Evolutionary conservation across 2,329 filamentous ascomycete species (phyloP).

Genomic region (Colletotrichum cereale): DNA sequence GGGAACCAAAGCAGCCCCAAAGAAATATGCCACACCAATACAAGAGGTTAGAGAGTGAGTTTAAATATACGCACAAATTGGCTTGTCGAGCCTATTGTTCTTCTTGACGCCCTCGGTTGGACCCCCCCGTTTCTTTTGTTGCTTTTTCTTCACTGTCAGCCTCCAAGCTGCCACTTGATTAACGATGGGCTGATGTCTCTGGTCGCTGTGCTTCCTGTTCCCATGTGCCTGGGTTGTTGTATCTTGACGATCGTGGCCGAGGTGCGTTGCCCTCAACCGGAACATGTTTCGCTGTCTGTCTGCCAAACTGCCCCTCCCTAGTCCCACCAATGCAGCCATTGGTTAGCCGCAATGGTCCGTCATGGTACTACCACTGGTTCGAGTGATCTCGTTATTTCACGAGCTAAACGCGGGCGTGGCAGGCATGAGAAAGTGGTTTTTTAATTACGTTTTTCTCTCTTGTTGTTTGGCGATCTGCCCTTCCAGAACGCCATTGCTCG

Average conservation of each 20-base stretch:
- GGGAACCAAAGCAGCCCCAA: background rate
- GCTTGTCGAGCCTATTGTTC: background rate
- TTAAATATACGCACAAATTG: background rate
- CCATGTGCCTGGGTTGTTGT: conserved; percentile 3
- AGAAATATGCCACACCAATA: background rate
- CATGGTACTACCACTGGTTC: conserved; percentile 30
- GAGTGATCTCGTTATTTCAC: conserved; percentile 30
- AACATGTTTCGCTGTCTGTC: background rate
- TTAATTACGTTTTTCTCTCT: background rate
- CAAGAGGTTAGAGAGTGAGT: background rate
- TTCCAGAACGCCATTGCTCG: background rate
- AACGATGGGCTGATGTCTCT: conserved; percentile 21
- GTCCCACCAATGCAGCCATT: conserved; percentile 34
- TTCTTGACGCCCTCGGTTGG: background rate
- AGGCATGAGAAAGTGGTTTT: background rate
- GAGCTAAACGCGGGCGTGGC: conserved; percentile 8
- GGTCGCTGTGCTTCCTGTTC: conserved; percentile 2
- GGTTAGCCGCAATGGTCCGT: conserved; percentile 35
- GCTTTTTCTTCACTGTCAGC: background rate
- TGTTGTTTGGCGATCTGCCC: background rate
- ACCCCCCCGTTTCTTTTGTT: background rate
- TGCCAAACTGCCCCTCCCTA: conserved; percentile 12
- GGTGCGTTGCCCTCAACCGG: background rate
- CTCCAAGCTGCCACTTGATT: background rate
- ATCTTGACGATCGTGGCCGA: background rate